These are phyloP conservation scores for Pleurotus pulmonarius DNA, from an alignment of 768 basidiomycete species.

Conservation along the genomic window DNA sequence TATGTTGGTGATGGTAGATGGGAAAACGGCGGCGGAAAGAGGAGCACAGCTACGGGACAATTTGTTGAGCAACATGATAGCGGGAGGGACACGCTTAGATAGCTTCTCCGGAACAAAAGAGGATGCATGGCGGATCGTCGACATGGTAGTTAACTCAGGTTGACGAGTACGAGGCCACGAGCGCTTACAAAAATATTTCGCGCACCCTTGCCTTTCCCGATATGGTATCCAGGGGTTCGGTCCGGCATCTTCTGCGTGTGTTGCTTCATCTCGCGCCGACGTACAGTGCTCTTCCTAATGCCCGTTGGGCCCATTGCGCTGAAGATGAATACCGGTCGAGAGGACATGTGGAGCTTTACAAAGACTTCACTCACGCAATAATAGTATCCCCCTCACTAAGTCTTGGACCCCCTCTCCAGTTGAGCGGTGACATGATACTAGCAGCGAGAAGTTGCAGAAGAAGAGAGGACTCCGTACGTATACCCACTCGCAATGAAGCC, in stretches of 20 bases:
- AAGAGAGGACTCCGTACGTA: too few species aligned
- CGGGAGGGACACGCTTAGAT: conserved; percentile 19
- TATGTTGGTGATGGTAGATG: conserved; percentile 29
- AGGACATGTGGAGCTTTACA: not conserved
- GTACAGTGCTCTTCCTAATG: conserved; percentile 25
- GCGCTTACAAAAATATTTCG: not conserved
- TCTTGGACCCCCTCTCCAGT: not conserved
- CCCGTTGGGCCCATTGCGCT: conserved; percentile 27
- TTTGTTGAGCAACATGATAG: conserved; percentile 26
- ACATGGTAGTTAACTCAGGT: conserved; percentile 6
- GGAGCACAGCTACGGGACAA: conserved; percentile 21
- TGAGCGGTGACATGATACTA: too few species aligned
- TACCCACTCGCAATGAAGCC: too few species aligned
- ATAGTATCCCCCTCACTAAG: not conserved
- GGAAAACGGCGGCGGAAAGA: conserved; percentile 17
- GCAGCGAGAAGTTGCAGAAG: too few species aligned
- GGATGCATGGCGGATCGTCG: conserved; percentile 25
- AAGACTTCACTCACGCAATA: conserved; percentile 5
- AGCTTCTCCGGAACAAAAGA: conserved; percentile 17
- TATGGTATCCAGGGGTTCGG: conserved; percentile 10
- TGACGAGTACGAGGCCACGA: too few species aligned
- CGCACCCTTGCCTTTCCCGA: too few species aligned
- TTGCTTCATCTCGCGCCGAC: too few species aligned
- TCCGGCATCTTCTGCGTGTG: too few species aligned
- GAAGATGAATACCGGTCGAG: not conserved